These are phyloP conservation scores for Hemisphaericaspora subhashii DNA, from an alignment of 1,139 yeast species.

Conservation along the genomic window DNA sequence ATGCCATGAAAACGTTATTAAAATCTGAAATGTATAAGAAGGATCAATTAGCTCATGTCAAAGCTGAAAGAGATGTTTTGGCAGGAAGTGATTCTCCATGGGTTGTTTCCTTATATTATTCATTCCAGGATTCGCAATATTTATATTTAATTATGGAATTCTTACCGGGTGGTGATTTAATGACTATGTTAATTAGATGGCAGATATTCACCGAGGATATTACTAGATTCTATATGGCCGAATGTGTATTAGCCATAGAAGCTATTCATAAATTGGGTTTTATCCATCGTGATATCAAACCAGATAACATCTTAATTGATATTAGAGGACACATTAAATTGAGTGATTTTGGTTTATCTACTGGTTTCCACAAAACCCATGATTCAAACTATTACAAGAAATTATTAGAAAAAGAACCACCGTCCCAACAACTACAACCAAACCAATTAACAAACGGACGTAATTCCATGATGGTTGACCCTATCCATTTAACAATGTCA, in stretches of 20 bases:
- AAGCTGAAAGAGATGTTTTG: conserved; percentile 81
- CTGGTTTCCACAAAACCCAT: conserved; percentile 85
- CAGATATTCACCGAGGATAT: conserved; percentile 83
- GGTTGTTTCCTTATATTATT: conserved; percentile 80
- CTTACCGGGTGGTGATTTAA: conserved; percentile 82
- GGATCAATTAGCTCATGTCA: conserved; percentile 81
- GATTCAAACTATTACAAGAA: conserved; percentile 78
- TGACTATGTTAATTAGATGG: conserved; percentile 89
- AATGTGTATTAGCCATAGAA: conserved; percentile 80
- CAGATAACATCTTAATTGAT: conserved; percentile 79
- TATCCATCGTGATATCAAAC: conserved; percentile 77
- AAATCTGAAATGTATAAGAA: conserved; percentile 83
- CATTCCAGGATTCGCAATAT: conserved; percentile 77
- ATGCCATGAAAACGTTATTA: conserved; percentile 79
- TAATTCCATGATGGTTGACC: conserved; percentile 90
- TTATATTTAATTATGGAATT: conserved; percentile 80
- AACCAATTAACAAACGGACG: conserved; percentile 33
- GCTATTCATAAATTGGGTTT: conserved; percentile 80
- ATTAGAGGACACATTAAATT: conserved; percentile 77
- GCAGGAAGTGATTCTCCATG: conserved; percentile 87
- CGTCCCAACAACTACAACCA: conserved; percentile 24
- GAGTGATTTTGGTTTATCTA: conserved; percentile 80
- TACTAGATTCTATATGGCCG: conserved; percentile 82
- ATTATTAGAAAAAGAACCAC: conserved; percentile 60
- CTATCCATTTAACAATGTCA: conserved; percentile 92